Evolutionary conservation across 2,329 filamentous ascomycete genomes (phyloP).

Genomic region (Endothia cerciana): DNA sequence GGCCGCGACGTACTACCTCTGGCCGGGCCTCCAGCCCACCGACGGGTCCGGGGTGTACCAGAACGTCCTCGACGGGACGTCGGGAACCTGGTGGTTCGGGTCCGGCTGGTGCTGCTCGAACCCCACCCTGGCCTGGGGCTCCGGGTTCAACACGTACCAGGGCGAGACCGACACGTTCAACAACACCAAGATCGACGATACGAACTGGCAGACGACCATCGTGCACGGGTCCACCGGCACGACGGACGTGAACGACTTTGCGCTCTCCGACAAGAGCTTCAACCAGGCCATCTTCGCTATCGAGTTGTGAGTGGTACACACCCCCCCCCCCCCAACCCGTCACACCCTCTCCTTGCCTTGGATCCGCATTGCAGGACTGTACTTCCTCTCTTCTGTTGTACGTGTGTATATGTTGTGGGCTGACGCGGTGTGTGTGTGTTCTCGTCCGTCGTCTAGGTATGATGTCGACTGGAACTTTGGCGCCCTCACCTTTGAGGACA

Average conservation of each 20-base stretch:
- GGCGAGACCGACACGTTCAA: slow-evolving; percentile 41
- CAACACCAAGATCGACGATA: slow-evolving; percentile 36
- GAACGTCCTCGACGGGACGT: slow-evolving; percentile 45
- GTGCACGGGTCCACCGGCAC: slow-evolving; percentile 37
- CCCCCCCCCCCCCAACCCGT: too few relatives aligned
- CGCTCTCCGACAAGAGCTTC: slow-evolving; percentile 38
- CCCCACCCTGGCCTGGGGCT: slow-evolving; percentile 43
- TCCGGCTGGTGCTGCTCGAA: slow-evolving; percentile 47
- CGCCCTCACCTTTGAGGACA: slow-evolving; percentile 43
- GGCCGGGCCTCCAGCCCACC: slow-evolving; percentile 46
- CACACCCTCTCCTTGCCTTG: not conserved
- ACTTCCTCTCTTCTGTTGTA: not conserved
- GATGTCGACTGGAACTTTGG: slow-evolving; percentile 46
- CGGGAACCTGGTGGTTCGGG: slow-evolving; percentile 47
- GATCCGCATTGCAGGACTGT: not conserved
- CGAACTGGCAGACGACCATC: slow-evolving; percentile 41
- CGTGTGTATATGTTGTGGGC: not conserved
- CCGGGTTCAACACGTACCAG: slow-evolving; percentile 42
- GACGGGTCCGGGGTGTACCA: slow-evolving; percentile 47
- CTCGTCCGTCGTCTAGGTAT: slow-evolving; percentile 30
- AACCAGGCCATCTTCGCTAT: slow-evolving; percentile 47
- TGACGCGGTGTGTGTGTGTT: not conserved
- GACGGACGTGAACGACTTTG: slow-evolving; percentile 40
- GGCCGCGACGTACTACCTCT: slow-evolving; percentile 45
- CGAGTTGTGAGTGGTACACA: slow-evolving; percentile 39